phyloP scores from a whole-genome alignment of 2,329 filamentous ascomycete genomes.

The Colletotrichum melonis region DNA sequence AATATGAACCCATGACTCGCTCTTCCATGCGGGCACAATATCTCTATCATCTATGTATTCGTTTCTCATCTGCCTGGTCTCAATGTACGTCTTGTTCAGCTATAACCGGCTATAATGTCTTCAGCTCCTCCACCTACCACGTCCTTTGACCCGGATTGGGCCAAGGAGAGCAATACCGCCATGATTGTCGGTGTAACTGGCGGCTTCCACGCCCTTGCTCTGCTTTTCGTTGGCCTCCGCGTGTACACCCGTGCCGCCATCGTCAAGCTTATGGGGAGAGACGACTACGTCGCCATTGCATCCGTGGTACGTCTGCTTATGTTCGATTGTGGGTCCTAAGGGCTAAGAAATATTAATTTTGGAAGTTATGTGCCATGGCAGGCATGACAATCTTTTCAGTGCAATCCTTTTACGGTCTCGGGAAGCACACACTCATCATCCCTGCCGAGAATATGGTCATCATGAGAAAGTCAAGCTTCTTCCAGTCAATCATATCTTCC shows the following conservation, averaged over 20 bases:
- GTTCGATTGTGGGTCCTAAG: no score
- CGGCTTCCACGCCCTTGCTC: slow-evolving; percentile 39
- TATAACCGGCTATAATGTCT: not conserved
- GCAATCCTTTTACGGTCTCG: slow-evolving; percentile 57
- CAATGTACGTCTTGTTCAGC: not conserved
- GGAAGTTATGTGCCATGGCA: slow-evolving; percentile 41
- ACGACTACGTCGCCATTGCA: slow-evolving; percentile 43
- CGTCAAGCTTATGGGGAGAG: slow-evolving; percentile 40
- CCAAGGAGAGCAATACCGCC: slow-evolving; percentile 41
- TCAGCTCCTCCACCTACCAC: not conserved
- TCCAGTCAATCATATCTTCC: slow-evolving; percentile 59
- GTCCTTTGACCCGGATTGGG: slow-evolving; percentile 36
- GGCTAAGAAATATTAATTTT: not conserved
- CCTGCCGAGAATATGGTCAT: slow-evolving; percentile 43
- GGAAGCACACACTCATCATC: slow-evolving; percentile 54
- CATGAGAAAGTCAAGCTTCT: slow-evolving; percentile 55
- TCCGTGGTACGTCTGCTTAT: slow-evolving; percentile 38
- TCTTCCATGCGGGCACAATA: not conserved
- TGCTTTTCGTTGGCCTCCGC: slow-evolving; percentile 34
- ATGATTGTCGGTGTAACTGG: slow-evolving; percentile 39
- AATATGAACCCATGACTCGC: not conserved
- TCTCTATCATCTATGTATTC: not conserved
- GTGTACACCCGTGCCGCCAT: slow-evolving; percentile 38
- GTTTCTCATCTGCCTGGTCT: not conserved
- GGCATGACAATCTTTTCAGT: slow-evolving; percentile 51